Conservation (phyloP, 1,284 basidiomycete species). For the Rhodotorula sp. region DNA sequence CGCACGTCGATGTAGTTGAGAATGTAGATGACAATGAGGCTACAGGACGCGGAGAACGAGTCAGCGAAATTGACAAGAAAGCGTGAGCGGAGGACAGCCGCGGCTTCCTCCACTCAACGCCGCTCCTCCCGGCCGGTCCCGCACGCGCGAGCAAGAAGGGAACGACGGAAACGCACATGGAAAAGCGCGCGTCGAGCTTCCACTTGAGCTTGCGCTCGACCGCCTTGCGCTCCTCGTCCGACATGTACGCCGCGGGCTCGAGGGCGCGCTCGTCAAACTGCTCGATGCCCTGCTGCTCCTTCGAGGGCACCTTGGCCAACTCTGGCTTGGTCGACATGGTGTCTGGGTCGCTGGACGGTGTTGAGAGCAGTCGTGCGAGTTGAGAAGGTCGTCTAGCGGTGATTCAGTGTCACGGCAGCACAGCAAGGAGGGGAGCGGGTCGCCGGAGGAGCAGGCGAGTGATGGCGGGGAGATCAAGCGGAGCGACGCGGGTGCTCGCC, state of each 20-base stretch:
- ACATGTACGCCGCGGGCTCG: not conserved
- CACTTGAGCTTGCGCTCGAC: conserved; percentile 49
- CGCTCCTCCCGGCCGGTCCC: not conserved
- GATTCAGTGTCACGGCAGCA: not conserved
- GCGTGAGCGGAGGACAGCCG: too few species aligned
- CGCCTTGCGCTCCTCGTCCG: conserved; percentile 16
- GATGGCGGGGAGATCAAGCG: conserved; percentile 1
- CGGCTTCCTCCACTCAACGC: not conserved
- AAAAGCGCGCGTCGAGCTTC: conserved; percentile 50
- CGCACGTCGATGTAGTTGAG: conserved; percentile 25
- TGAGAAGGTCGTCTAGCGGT: conserved; percentile 2
- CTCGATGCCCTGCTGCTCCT: conserved; percentile 27
- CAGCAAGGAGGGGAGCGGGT: not conserved
- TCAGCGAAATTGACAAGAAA: not conserved
- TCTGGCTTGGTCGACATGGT: conserved; percentile 4
- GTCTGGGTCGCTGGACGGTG: not conserved
- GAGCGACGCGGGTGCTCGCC: not conserved
- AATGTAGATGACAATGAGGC: conserved; percentile 45
- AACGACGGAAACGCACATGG: conserved; percentile 9
- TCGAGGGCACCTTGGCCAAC: not conserved
- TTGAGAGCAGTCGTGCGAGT: not conserved
- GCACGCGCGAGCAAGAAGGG: not conserved
- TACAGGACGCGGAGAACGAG: not conserved
- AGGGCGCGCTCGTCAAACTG: conserved; percentile 6
- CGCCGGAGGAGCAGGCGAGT: not conserved